Evolutionary conservation across 768 basidiomycete genomes (phyloP), one percentile per base, ranked within the genome.

Genomic region (Xerocomellus amylosporus): DNA sequence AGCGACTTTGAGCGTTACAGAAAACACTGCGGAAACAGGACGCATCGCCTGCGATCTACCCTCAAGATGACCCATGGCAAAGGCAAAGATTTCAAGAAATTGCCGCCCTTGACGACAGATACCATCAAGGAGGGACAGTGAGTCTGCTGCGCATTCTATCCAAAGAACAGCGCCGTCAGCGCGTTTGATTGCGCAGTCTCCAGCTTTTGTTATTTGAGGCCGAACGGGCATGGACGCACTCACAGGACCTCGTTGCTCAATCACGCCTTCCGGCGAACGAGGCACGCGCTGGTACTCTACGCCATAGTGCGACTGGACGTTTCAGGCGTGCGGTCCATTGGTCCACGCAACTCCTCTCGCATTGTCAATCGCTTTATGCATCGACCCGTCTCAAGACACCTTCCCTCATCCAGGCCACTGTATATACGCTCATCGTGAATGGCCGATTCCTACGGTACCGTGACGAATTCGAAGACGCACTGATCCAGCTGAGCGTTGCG

Each of bases 221-320:
- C 9, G 96, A 98, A 69, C 85, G 96, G 41, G 90, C 93, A 30
- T 93, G 93, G 86, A 85, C 90, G 1, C 85, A 93, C 71, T 86
- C 93, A 5, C 91, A 95, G 69, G 90, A 91, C 49, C 82, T 95
- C 41, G 69, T 75, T 20, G 66, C 77, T 3, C 73, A 79, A 44
- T 74, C 85, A 19, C 66, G 77, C n/a, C 71, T 78, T 48, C 79
- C 81, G 48, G 74, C 75, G 19, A 82, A 83, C 63, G 69, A 78
- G 43, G 74, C 75, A 20, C 76, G 77, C 14, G 77, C 85, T 15
- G 75, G 79, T 28, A 72, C 85, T 15, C 75, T 88, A 55, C 81
- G 88, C 41, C 86, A 88, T 62, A 85, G 81, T 58, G 84, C 88
- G n/a, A 84, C 88, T 6, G 84, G 86, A 34, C 84, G 90, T 33